Evolutionary conservation across 495 filamentous ascomycete genomes (phyloP).

Genomic region (Neurospora sublineolata): DNA sequence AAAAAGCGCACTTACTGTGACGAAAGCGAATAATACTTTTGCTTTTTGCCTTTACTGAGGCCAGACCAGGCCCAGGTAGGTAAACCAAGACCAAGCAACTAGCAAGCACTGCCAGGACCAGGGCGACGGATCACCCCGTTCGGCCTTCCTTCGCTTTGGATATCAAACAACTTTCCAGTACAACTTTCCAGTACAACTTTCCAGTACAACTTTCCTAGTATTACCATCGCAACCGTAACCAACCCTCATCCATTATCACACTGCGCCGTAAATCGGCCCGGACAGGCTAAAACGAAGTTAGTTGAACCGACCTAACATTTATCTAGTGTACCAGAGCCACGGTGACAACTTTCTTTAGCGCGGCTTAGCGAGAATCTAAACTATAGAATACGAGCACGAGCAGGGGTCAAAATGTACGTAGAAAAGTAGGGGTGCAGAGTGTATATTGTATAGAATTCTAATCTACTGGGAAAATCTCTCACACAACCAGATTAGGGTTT

Average conservation of each 20-base stretch:
- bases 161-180: neutral
- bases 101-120: neutral
- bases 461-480: too few species aligned
- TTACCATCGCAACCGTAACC: neutral
- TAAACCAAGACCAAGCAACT: neutral
- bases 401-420: too few species aligned
- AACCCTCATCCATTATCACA: neutral
- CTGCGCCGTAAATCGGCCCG: neutral
- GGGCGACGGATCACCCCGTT: neutral
- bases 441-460: too few species aligned
- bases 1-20: neutral
- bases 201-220: neutral
- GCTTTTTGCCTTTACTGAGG: neutral
- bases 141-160: neutral
- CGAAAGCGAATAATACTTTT: neutral
- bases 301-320: neutral
- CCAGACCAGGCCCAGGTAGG: neutral
- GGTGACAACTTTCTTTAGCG: neutral
- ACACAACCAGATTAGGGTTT: too few species aligned
- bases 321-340: neutral
- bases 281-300: neutral
- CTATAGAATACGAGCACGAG: too few species aligned
- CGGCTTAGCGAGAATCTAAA: neutral
- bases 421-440: too few species aligned
- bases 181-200: too few species aligned